Base-by-base conservation (phyloP, 2,329 filamentous ascomycete species). In the Cercospora sp. region DNA sequence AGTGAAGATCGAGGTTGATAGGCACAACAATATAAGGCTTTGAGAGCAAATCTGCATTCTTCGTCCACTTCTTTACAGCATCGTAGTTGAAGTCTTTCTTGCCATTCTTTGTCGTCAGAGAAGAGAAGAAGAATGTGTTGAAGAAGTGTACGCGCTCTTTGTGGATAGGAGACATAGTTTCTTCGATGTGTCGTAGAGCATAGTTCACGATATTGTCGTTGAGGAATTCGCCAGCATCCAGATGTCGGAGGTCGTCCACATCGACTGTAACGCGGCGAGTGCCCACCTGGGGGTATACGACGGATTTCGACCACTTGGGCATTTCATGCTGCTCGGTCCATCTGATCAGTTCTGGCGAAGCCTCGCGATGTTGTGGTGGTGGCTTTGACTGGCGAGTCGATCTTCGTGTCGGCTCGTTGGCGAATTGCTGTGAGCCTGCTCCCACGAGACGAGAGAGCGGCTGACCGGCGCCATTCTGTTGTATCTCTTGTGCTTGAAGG, bases 121-220 rank as follows among this genome's bases (percentile, higher is more conserved):
- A 90, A 20, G 90, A 88, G 76, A 91, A 98, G 80, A 98, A 97
- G 79, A 93, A 97, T 0, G 92, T 95, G 77, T 94, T 98, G 82
- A 97, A 94, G 73, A 97, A 91, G 77, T 96, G 92, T 3, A 97
- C 88, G 0, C 87, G 84, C 1, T 84, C 83, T 10, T 84, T 81
- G 45, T 82, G 79, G 70, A 73, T 71, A 1, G 74, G 68, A 12
- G 42, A 51, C 71, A 79, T 75, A 18, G 71, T 71, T 61, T 78
- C 75, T 60, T 78, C 72, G 31, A 77, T 72, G 53, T 69, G 78
- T 68, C 90, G 89, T 65, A 97, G 84, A 76, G 96, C 97, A 77
- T 97, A 97, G 61, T 88, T 89, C 72, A 99, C 91, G 30, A 99
- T 82, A 75, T 93, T 97, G 81, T 99, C 95, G 76, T 99, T 99